Conservation (phyloP, 768 basidiomycete genomes). For the Leccinellum luteum region DNA sequence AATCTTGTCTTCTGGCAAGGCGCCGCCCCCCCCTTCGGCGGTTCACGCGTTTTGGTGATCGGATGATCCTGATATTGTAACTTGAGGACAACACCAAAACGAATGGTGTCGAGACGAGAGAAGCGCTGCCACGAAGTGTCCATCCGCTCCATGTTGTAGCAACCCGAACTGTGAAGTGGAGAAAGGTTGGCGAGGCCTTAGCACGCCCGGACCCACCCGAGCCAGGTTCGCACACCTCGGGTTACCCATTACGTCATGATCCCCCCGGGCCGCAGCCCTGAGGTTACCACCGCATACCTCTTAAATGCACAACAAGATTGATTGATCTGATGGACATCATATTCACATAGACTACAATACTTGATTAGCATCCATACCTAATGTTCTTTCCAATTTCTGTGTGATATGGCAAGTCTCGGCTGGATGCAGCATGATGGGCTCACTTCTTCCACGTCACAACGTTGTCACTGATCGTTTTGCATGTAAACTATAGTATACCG, state of each 20-base stretch:
- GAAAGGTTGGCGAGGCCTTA: background rate
- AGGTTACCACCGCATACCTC: no score
- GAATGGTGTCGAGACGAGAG: background rate
- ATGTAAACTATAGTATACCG: no score
- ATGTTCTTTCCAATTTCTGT: background rate
- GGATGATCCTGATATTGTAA: no score
- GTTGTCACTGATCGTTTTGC: background rate
- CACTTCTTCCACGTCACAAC: no score
- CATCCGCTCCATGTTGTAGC: no score
- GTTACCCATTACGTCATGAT: no score
- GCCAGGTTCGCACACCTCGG: background rate
- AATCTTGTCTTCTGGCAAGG: background rate
- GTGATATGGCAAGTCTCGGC: background rate
- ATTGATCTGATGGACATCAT: background rate
- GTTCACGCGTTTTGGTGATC: background rate
- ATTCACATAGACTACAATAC: background rate
- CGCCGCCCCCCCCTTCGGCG: background rate
- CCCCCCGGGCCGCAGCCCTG: no score
- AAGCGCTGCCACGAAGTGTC: background rate
- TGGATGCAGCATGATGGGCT: background rate
- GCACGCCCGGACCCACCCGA: background rate
- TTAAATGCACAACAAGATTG: background rate
- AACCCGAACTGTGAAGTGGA: no score
- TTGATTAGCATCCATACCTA: background rate
- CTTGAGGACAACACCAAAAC: no score